Percentiles rank a stretch among this genome's conserved stretches.
phyloP scores from a whole-genome alignment of 2,329 filamentous ascomycete genomes.

The Bipolaris zeicola region DNA sequence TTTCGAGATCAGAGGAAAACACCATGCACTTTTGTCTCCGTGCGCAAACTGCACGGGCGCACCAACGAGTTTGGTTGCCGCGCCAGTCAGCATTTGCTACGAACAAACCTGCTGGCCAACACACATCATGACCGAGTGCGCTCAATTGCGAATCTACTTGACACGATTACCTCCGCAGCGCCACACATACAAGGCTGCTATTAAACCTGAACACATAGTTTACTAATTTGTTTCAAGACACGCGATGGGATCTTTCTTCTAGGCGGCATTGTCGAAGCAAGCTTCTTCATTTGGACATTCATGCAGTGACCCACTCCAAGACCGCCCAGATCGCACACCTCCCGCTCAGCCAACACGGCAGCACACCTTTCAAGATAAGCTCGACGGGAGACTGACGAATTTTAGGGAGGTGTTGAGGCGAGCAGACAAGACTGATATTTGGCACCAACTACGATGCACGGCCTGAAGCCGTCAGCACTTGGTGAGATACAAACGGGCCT shows the following conservation, averaged over 20 bases:
- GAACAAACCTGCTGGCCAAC: neutral
- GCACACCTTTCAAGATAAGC: neutral
- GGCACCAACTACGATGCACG: conserved; percentile 3
- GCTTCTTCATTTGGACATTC: neutral
- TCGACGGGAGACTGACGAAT: neutral
- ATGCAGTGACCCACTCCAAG: neutral
- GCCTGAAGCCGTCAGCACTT: conserved; percentile 1
- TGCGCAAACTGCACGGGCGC: neutral
- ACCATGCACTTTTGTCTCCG: neutral
- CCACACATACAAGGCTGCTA: neutral
- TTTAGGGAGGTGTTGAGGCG: neutral
- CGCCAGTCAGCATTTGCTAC: neutral
- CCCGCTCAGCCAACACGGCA: neutral
- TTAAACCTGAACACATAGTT: neutral
- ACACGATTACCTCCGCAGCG: neutral
- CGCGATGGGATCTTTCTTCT: neutral
- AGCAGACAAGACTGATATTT: neutral
- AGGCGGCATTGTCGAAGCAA: neutral
- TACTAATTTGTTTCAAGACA: neutral
- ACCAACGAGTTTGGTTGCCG: neutral
- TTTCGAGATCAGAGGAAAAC: neutral
- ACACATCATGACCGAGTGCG: neutral
- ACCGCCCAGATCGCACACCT: neutral
- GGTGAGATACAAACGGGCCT: neutral
- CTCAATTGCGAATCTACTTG: neutral